phyloP scores from a whole-genome alignment of 768 basidiomycete species.

The Glaciozyma martinii region DNA sequence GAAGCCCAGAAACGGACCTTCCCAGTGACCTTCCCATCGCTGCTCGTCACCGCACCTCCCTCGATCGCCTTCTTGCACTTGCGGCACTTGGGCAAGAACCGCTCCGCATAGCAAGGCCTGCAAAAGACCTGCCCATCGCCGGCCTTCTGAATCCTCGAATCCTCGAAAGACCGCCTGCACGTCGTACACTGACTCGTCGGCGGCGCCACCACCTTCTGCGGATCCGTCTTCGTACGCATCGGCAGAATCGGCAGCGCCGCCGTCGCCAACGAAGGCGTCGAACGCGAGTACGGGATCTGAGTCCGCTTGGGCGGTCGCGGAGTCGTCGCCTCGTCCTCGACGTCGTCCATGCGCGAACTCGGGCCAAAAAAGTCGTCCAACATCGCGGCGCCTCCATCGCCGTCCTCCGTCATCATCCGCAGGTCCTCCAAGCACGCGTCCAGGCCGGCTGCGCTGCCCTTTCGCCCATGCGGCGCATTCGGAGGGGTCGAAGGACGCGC shows the following conservation, averaged over 20 bases:
- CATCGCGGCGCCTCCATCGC: background rate
- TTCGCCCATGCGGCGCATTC: background rate
- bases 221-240: background rate
- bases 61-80: constrained; percentile 32
- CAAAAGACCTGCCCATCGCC: constrained; percentile 32
- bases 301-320: background rate
- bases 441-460: constrained; percentile 1
- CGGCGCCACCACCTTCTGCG: background rate
- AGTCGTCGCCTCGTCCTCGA: background rate
- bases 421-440: constrained; percentile 26
- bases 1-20: constrained; percentile 21
- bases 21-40: constrained; percentile 35
- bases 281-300: constrained; percentile 3
- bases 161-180: background rate
- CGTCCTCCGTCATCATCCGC: constrained; percentile 10
- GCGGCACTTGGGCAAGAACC: constrained; percentile 35
- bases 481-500: background rate
- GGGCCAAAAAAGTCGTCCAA: background rate
- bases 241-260: background rate
- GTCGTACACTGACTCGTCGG: constrained; percentile 12
- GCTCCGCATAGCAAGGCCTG: constrained; percentile 29
- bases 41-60: constrained; percentile 31
- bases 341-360: background rate
- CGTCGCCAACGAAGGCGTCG: constrained; percentile 5
- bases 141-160: background rate